Conservation (phyloP, 2,329 filamentous ascomycete genomes). For the Dactylonectria estremocensis region DNA sequence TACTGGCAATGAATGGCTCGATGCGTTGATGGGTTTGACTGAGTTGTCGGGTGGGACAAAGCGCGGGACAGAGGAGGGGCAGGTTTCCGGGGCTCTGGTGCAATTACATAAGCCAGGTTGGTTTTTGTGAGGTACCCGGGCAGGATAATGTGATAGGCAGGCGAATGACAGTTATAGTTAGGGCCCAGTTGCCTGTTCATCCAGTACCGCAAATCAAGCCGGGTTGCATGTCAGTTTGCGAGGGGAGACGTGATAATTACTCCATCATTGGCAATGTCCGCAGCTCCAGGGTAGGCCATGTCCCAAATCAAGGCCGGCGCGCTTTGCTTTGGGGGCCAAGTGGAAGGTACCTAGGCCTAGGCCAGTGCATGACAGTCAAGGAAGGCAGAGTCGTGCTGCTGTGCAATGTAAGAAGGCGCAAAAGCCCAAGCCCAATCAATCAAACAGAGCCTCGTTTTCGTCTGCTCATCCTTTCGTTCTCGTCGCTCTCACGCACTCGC, state of each 20-base stretch:
- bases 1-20: background rate
- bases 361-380: conserved; percentile 1
- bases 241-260: background rate
- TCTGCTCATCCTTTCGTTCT: conserved; percentile 3
- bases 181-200: too few relatives aligned
- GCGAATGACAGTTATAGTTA: too few relatives aligned
- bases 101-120: background rate
- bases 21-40: background rate
- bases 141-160: too few relatives aligned
- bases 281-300: conserved; percentile 1
- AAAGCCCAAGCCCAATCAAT: conserved; percentile 8
- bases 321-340: conserved; percentile 1
- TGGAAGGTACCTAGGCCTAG: too few relatives aligned
- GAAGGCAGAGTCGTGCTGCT: background rate
- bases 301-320: background rate
- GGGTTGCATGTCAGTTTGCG: background rate
- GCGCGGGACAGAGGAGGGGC: background rate
- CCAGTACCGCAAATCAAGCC: background rate
- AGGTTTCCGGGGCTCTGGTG: too few relatives aligned
- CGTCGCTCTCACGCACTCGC: background rate
- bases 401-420: background rate
- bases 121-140: too few relatives aligned
- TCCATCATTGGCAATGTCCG: too few relatives aligned
- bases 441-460: background rate
- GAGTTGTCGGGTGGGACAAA: background rate